Evolutionary conservation across 805 yeast species (phyloP), one percentile per base, ranked within the genome.

Genomic region (Candida ponderosae): DNA sequence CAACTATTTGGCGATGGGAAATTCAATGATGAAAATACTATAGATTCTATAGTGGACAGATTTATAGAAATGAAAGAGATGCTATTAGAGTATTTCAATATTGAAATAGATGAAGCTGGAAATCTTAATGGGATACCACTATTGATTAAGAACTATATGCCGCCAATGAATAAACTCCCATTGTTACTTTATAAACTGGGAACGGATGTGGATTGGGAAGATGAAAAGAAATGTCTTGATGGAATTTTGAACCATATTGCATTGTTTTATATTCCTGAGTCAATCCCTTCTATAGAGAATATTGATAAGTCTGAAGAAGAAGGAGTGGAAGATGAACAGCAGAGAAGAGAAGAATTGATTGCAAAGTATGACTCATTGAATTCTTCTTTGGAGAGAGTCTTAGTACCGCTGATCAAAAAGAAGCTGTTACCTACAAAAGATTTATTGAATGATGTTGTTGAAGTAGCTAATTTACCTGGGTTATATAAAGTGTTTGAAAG

Each of bases 401-500:
- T 89, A 1, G 80, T 87, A 44, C 95, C 95, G 0, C 58, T 72
- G 18, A 53, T 86, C 6, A 79, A 80, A 44, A 65, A 66, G 41
- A 60, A 77, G 33, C 72, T 87, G 20, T 53, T 87, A 13, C 95
- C 89, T 0, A 74, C 94, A 0, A 63, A 63, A 13, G 52, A 50
- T 3, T 47, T 87, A 28, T 45, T 58, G 5, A 52, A 65, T 13
- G 79, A 76, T 39, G 76, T 88, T 4, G 72, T 85, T 5, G 96
- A 90, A 56, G 76, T 93, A 29, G 97, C 98, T 0, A 88, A 81
- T 53, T 59, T 93, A 23, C 97, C 97, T 2, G 95, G 95, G 0
- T 63, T 93, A 39, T 93, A 93, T 59, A 75, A 70, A 50, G 95
- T 94, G 5, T 93, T 93, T 65, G 98, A 93, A 62, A 69, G 98